Evolutionary conservation across 495 filamentous ascomycete species (phyloP), one percentile per base, ranked within the genome.

Genomic region (Penicillium maclennaniae): DNA sequence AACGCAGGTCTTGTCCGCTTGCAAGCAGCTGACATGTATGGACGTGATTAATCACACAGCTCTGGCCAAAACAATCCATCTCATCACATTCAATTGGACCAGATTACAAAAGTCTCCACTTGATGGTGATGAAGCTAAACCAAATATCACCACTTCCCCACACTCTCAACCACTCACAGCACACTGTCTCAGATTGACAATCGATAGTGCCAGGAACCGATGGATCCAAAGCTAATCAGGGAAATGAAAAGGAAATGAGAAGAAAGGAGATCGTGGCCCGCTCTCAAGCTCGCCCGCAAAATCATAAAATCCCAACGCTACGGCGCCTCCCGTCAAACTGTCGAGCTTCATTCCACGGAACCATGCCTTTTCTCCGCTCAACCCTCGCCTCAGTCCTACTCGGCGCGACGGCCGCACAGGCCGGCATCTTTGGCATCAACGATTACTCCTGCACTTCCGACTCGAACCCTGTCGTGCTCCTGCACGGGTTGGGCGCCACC

Each of bases 401-500:
- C 21, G 61, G 46, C 45, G 53, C 55, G 26, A 43, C 64, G 15
- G 42, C 63, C 14, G 61, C 53, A 23, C 21, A 56, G 23, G 69
- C 61, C 6, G 42, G 54, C 36, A 7, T 31, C 31, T 34, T 14
- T 14, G 56, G 44, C 17, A 66, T 68, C 56, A 76, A 76, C 55
- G 69, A 76, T 51, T 76, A 68, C 60, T 52, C 64, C 59, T 76
- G 73, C 60, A 54, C 56, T 27, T 66, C 62, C 60, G 59, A 62
- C 44, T 52, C 45, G 21, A 79, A 79, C 54, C 79, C 79, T 4
- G 65, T 82, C 25, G 60, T 82, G 15, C 58, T 79, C 46, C 72
- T 82, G 1, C 79, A 82, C 61, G 78, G 78, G 7, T 72, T 82
- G 4, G 74, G 75, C 23, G 77, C 78, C 3, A 77, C 71, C 41